Conservation (phyloP, 2,329 filamentous ascomycete genomes). For the Pyrenochaeta sp. region DNA sequence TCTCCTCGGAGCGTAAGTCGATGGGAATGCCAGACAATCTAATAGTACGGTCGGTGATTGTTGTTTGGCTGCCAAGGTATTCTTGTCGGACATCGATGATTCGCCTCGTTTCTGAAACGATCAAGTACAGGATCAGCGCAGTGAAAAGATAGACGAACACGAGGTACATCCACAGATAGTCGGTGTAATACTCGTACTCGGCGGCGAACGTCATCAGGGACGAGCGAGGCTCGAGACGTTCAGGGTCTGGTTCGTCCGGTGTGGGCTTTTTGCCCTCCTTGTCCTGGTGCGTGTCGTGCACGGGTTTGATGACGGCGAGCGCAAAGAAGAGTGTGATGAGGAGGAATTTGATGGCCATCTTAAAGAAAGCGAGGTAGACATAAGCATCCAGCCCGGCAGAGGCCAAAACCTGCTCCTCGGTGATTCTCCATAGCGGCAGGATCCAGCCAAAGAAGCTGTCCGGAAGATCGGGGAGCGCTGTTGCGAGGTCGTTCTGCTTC, state of each 20-base stretch:
- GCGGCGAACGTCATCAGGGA: constrained; percentile 26
- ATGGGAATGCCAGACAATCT: constrained; percentile 85
- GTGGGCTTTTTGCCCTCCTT: constrained; percentile 39
- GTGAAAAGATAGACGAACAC: constrained; percentile 96
- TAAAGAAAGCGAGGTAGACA: constrained; percentile 96
- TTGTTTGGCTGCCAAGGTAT: constrained; percentile 91
- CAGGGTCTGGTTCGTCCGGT: constrained; percentile 15
- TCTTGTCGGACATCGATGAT: constrained; percentile 88
- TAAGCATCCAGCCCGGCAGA: constrained; percentile 94
- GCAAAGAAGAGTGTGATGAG: constrained; percentile 82
- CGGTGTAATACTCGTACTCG: constrained; percentile 53
- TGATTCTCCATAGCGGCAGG: constrained; percentile 80
- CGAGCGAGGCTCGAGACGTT: constrained; percentile 30
- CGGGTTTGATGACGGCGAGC: constrained; percentile 79
- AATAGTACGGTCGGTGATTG: constrained; percentile 94
- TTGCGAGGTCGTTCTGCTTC: constrained; percentile 71
- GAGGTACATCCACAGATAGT: constrained; percentile 90
- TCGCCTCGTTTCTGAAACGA: constrained; percentile 81
- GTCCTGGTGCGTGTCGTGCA: constrained; percentile 72
- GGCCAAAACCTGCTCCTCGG: constrained; percentile 85
- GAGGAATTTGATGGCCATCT: constrained; percentile 89
- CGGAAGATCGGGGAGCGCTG: constrained; percentile 77
- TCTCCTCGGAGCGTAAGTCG: constrained; percentile 79
- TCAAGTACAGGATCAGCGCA: constrained; percentile 78
- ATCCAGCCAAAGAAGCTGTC: constrained; percentile 94